These are phyloP conservation scores for Aspergillus costaricaensis DNA, from an alignment of 2,329 filamentous ascomycete species.

Conservation along the genomic window DNA sequence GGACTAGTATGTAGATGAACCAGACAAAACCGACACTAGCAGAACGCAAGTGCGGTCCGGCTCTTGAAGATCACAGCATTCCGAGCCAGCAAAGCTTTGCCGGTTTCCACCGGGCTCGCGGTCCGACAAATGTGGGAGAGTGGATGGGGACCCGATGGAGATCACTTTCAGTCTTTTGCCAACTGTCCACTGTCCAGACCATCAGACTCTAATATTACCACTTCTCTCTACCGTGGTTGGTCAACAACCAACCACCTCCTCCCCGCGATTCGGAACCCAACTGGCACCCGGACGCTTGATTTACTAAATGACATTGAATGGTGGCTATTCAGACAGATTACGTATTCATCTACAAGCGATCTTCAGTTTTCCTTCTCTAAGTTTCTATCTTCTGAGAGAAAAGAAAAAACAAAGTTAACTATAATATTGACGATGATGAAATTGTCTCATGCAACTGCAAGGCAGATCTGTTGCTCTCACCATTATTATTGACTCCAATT, in stretches of 20 bases:
- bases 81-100: constrained; percentile 13
- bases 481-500: background rate
- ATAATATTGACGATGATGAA: background rate
- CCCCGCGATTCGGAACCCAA: constrained; percentile 4
- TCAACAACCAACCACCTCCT: background rate
- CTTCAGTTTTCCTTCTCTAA: no score
- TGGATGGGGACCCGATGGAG: constrained; percentile 3
- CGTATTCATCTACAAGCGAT: no score
- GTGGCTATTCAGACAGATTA: background rate
- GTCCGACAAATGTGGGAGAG: background rate
- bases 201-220: background rate
- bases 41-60: constrained; percentile 5
- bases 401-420: no score
- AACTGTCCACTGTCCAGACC: constrained; percentile 6
- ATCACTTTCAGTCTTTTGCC: background rate
- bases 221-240: background rate
- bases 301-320: background rate
- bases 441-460: background rate
- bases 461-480: no score
- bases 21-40: constrained; percentile 8
- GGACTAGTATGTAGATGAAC: constrained; percentile 5
- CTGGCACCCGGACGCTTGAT: background rate
- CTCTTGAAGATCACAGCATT: constrained; percentile 10
- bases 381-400: no score
- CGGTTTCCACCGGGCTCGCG: background rate